Evolutionary conservation across 108 stramenopile species (phyloP), one percentile per base, ranked within the genome.

Genomic region (Skeletonema marinoi): DNA sequence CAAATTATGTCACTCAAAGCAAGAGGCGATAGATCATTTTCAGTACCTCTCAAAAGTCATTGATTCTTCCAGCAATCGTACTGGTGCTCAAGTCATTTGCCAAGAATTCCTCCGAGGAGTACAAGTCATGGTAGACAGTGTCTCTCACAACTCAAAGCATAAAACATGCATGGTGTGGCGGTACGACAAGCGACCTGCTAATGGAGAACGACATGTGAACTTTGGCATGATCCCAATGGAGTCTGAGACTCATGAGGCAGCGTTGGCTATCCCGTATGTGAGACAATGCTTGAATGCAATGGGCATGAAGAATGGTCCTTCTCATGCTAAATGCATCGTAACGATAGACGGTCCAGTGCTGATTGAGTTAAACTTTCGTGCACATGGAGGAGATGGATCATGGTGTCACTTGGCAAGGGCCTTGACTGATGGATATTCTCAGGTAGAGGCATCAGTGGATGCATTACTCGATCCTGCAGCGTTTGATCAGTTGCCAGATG

Each of bases 121-220:
- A 59, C 89, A 92, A 68, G 85, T 86, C 50, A 88, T 92, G 46
- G 83, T 92, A 14, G 91, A 92, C 51, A 70, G 78, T 39, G 89
- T 90, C 6, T 89, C 88, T 33, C 56, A 78, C 44, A 86, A 92
- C 54, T 86, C 87, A 9, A 72, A 48, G 0, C 91, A 92, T 64
- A 92, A 92, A 65, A 71, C 77, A 1, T 84, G 83, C 25, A 88
- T 86, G 80, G 32, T 88, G 17, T 92, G 89, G 89, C 79, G 69
- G 29, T 92, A 90, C 65, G 91, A 92, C 71, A 90, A 88, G 51
- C 85, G 93, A 3, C 81, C 88, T 33, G 84, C 82, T 17, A 96
- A 98, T 68, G 96, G 94, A 29, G 81, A 84, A 32, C 74, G 88
- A 19, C 94, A 96, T 74, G 97, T 98, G 3, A 96, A 98, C 80